These are phyloP conservation scores for Trichomonas gallinae DNA, from an alignment of 208 protist genomes.

Conservation along the genomic window DNA sequence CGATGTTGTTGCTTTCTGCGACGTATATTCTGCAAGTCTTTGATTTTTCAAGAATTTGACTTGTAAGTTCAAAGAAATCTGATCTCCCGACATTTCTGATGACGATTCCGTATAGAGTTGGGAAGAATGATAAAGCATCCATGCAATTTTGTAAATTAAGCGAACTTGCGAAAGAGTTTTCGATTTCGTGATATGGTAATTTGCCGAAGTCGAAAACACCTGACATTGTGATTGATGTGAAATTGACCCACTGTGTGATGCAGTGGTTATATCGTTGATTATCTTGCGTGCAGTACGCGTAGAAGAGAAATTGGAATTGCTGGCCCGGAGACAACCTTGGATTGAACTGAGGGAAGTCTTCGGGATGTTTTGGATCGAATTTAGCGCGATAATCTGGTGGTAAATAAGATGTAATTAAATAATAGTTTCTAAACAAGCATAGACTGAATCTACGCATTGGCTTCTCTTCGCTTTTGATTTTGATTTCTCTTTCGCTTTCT, in stretches of 20 bases:
- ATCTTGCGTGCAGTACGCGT: background rate
- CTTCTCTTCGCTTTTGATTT: background rate
- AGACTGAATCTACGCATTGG: background rate
- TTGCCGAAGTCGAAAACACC: background rate
- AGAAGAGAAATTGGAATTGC: background rate
- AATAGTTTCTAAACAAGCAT: background rate
- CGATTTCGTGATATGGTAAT: background rate
- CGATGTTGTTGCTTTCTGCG: background rate
- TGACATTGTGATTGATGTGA: background rate
- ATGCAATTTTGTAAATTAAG: background rate
- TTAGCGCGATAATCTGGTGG: background rate
- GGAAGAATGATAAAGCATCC: background rate
- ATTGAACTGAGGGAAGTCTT: background rate
- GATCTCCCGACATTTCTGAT: background rate
- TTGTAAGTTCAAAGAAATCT: background rate
- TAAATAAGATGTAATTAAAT: background rate
- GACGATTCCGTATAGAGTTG: background rate
- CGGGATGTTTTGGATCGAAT: background rate
- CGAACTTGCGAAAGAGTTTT: background rate
- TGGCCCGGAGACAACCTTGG: background rate
- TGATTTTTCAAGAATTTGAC: background rate
- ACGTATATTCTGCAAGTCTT: background rate
- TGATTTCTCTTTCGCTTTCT: background rate
- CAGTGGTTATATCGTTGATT: background rate
- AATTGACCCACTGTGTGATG: background rate